Base-by-base conservation (phyloP, 108 stramenopile species). In the Thalassiosira profunda region DNA sequence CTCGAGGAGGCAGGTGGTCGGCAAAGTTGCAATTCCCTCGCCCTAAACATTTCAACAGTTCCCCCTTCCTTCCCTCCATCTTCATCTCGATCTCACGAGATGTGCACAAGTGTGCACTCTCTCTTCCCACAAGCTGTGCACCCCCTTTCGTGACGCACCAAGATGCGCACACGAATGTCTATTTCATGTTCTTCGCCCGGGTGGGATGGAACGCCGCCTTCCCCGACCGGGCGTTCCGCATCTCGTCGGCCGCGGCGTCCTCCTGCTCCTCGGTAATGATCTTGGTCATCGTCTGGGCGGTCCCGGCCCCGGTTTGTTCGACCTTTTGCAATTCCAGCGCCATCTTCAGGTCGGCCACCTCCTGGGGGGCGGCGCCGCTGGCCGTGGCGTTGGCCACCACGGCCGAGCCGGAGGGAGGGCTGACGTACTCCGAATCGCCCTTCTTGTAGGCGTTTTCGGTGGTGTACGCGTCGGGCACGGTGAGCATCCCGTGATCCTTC, bases 311-410 rank as follows among this genome's bases (percentile, higher is more conserved):
- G 28, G 88, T 86, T 66, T 92, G 91, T 62, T 95, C 94, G 29
- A 95, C 79, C 89, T 92, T 95, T 70, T 95, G 94, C 25, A 95
- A 74, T 38, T 90, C 87, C 76, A 86, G 56, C 18, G 94, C 94
- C 30, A 95, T 47, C 51, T 89, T 60, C 58, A 74, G 80, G 60
- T 95, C 94, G 1, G 81, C 83, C 61, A 84, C 72, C 57, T 95
- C 90, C 49, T 92, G 87, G 11, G 93, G 86, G 23, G 64, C 59
- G 12, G 87, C 85, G 10, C 81, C 85, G 31, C 51, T 58, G 21
- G 80, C 84, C 23, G 54, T 35, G 7, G 80, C 77, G 37, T 58
- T 53, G 76, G 73, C 51, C 18, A 58, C 26, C 9, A 84, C 69
- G 48, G 56, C 65, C 10, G 37, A 55, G 8, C 47, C 53, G 12